Conservation (phyloP, 306 rosid genomes). For the Ceratonia siliqua region DNA sequence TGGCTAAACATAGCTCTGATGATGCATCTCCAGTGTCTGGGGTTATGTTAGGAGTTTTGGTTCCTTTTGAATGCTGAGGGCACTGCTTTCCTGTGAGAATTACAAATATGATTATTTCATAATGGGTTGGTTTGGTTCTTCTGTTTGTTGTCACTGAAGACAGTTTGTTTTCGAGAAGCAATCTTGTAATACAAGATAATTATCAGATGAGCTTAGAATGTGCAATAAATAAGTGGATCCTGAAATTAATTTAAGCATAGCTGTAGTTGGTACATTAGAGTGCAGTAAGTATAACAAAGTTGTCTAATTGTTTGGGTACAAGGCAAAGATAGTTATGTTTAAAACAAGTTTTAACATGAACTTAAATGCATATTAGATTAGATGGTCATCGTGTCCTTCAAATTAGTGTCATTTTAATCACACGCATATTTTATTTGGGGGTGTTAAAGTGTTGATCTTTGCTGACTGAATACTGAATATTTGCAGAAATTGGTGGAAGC, state of each 20-base stretch:
- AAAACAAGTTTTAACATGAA: not conserved
- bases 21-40: slow-evolving; percentile 12
- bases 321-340: not conserved
- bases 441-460: slow-evolving; percentile 13
- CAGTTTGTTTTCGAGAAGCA: not conserved
- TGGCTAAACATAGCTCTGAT: not conserved
- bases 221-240: not conserved
- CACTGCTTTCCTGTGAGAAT: slow-evolving; percentile 26
- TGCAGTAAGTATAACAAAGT: not conserved
- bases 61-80: slow-evolving; percentile 1
- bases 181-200: not conserved
- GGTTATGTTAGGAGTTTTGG: not conserved
- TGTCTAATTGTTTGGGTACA: not conserved
- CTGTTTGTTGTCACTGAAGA: slow-evolving; percentile 22
- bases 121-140: slow-evolving; percentile 10
- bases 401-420: not conserved
- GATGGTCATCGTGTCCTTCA: not conserved
- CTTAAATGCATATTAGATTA: not conserved
- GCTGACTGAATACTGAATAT: slow-evolving; percentile 32
- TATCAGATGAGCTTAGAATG: not conserved
- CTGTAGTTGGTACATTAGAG: not conserved
- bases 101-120: not conserved
- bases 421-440: not conserved
- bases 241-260: not conserved
- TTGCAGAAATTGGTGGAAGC: slow-evolving; percentile 74